Base-by-base conservation (phyloP, 2,329 filamentous ascomycete species). In the Cyanodermella asteris region DNA sequence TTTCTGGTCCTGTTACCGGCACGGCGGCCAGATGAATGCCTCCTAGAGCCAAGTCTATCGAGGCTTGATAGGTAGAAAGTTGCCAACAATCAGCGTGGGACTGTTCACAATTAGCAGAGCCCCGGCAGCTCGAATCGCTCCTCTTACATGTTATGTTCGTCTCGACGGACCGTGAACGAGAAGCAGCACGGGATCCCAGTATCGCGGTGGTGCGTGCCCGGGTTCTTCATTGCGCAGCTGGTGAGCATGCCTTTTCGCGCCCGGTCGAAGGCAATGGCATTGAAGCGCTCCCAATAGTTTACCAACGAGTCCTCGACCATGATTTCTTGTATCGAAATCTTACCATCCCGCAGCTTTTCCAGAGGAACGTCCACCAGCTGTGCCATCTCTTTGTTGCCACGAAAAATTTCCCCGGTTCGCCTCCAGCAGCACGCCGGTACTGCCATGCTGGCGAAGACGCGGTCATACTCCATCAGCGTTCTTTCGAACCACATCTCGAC, bases 401-500 rank as follows among this genome's bases (percentile, higher is more conserved):
- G 63, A 45, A 91, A 94, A 23, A 97, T 94, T 53, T 97, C 87
- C 7, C 87, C 87, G 0, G 87, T 97, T 41, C 87, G 64, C 40
- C 87, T 64, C 87, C 87, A 97, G 46, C 84, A 91, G 49, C 87
- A 97, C 9, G 87, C 87, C 0, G 87, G 87, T 33, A 97, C 84
- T 2, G 87, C 87, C 87, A 97, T 97, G 46, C 81, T 91, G 2
- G 87, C 87, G 53, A 97, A 97, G 2, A 97, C 82, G 16, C 87
- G 78, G 42, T 97, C 87, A 40, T 94, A 94, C 44, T 94, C 87
- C 75, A 94, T 87, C 37, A 97, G 53, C 34, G 77, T 87, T 40
- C 75, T 70, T 49, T 97, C 87, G 43, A 97, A 94, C 84, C 87
- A 94, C 80, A 94, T 93, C 51, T 97, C 87, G 7, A 94, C 84